Conservation (phyloP, 495 filamentous ascomycete species). For the Talaromyces ruber region DNA sequence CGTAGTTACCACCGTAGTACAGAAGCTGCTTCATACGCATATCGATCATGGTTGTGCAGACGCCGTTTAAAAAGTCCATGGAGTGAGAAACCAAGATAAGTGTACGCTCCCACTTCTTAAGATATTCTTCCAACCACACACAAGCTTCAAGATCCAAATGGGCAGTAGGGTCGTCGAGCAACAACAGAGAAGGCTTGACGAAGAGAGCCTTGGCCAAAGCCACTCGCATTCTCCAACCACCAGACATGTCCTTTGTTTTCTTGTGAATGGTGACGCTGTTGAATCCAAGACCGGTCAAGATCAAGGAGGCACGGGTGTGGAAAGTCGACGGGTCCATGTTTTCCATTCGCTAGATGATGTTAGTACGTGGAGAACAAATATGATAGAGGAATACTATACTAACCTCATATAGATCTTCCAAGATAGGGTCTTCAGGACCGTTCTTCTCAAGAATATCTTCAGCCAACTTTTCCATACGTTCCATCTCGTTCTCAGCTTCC, state of each 20-base stretch:
- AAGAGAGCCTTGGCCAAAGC: slow-evolving; percentile 96
- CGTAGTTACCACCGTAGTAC: slow-evolving; percentile 99
- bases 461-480: slow-evolving; percentile 74
- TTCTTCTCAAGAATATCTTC: slow-evolving; percentile 87
- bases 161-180: slow-evolving; percentile 97
- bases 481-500: slow-evolving; percentile 92
- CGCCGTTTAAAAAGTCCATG: slow-evolving; percentile 98
- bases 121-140: slow-evolving; percentile 98
- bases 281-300: slow-evolving; percentile 97
- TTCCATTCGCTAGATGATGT: slow-evolving; percentile 73
- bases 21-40: slow-evolving; percentile 85
- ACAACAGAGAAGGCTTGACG: slow-evolving; percentile 89
- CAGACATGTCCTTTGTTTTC: slow-evolving; percentile 99
- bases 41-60: slow-evolving; percentile 98
- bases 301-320: slow-evolving; percentile 88
- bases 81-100: slow-evolving; percentile 94
- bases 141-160: slow-evolving; percentile 99
- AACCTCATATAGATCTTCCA: slow-evolving; percentile 96
- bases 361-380: slow-evolving; percentile 17
- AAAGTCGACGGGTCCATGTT: slow-evolving; percentile 99
- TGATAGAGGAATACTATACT: slow-evolving; percentile 15
- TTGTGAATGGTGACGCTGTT: slow-evolving; percentile 96
- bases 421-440: slow-evolving; percentile 81
- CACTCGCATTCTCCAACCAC: slow-evolving; percentile 99
- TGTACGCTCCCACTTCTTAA: slow-evolving; percentile 99